Evolutionary conservation across 2,329 filamentous ascomycete genomes (phyloP), one percentile per base, ranked within the genome.

Genomic region (Hypoxylon sp.): DNA sequence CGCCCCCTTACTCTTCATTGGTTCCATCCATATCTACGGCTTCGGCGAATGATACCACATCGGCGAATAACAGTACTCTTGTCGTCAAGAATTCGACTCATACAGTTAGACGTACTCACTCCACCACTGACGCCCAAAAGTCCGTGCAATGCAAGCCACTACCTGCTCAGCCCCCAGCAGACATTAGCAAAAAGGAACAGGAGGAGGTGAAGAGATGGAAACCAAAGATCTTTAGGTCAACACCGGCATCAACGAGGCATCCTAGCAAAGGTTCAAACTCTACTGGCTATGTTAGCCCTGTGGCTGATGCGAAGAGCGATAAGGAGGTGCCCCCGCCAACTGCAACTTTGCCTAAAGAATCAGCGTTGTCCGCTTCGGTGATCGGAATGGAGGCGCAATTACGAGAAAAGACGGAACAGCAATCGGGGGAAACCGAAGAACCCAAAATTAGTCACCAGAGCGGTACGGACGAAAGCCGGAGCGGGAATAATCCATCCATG

Each of bases 121-220:
- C 68, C 3, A 11, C 48, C 1, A 11, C 55, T 3, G 58, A 62
- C 5, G 29, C 51, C 15, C 55, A 47, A 15, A 42, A 29, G 6
- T 2, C 17, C n/a, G n/a, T 35, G 27, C 46, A 64, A 39, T 54
- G 35, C 29, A 70, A 70, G 29, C 68, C 68, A 4, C 59, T 70
- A 10, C 68, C 68, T 3, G 48, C 58, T 6, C 63, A 29, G 21
- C 68, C 65, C 21, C 3, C 35, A 2, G 29, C 4, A 29, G 54
- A 56, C 4, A 27, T 32, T 13, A 56, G 32, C 4, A 31, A 53
- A 2, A 27, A 60, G 6, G 46, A 39, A 15, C 35, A 35, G 3
- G 46, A 46, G 8, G 53, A 56, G 10, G n/a, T 4, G 10, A 17
- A 48, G 10, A 42, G 29, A 19, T 56, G 35, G 37, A 65, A 62